Evolutionary conservation across 257 asterid species (phyloP).

Genomic region (Nyctanthes arbortristis): DNA sequence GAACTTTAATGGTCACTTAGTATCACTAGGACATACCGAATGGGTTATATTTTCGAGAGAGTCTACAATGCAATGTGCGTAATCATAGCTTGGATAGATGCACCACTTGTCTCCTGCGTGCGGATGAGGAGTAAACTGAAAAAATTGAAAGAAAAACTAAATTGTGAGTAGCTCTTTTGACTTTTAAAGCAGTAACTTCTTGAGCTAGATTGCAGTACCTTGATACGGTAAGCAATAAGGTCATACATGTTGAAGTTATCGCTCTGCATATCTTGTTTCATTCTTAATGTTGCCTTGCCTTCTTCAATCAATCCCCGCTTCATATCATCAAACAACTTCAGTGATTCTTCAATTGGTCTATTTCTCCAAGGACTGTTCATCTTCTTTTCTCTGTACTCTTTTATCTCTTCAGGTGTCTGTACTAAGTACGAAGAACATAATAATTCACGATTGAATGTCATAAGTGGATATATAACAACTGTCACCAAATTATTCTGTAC

Average conservation of each 20-base stretch:
- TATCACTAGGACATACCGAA: conserved; percentile 72
- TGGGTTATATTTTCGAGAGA: conserved; percentile 93
- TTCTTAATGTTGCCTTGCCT: conserved; percentile 90
- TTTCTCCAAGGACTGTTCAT: conserved; percentile 97
- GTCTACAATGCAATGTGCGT: conserved; percentile 93
- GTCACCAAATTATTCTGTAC: not conserved
- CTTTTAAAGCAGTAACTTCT: not conserved
- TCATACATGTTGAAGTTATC: conserved; percentile 95
- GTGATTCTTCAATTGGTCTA: conserved; percentile 81
- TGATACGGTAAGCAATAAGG: conserved; percentile 92
- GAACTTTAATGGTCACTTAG: not conserved
- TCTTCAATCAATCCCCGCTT: conserved; percentile 76
- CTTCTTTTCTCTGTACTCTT: conserved; percentile 85
- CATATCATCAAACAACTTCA: conserved; percentile 84
- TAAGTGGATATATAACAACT: not conserved
- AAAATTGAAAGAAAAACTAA: conserved; percentile 23
- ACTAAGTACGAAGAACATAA: conserved; percentile 16
- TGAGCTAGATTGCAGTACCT: conserved; percentile 50
- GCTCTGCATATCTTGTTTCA: conserved; percentile 99
- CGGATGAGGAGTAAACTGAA: conserved; percentile 96
- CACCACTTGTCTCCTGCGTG: conserved; percentile 99
- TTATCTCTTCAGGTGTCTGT: conserved; percentile 92
- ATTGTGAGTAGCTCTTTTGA: conserved; percentile 19
- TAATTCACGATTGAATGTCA: conserved; percentile 8
- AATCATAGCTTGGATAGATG: conserved; percentile 97